phyloP scores from a whole-genome alignment of 768 basidiomycete species.

The Gloeopeniophorella convolvens region DNA sequence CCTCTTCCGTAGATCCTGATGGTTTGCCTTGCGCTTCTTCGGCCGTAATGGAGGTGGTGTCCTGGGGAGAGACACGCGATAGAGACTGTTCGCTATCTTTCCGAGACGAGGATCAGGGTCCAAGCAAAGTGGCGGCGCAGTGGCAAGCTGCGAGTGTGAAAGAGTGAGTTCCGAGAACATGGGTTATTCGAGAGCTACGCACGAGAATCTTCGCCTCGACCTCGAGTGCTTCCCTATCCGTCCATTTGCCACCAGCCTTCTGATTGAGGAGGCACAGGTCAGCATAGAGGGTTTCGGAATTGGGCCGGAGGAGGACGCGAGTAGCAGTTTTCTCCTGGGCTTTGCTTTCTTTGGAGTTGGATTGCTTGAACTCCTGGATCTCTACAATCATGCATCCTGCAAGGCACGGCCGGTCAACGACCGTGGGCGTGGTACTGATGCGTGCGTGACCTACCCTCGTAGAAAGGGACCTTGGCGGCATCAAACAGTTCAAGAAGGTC shows the following conservation, averaged over 20 bases:
- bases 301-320: slow-evolving; percentile 76
- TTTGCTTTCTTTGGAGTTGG: slow-evolving; percentile 50
- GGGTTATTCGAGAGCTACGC: slow-evolving; percentile 24
- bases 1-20: slow-evolving; percentile 61
- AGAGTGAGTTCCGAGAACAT: not conserved
- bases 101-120: slow-evolving; percentile 74
- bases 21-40: slow-evolving; percentile 63
- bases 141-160: slow-evolving; percentile 55
- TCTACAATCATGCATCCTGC: slow-evolving; percentile 84
- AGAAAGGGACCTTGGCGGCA: slow-evolving; percentile 65
- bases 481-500: slow-evolving; percentile 83
- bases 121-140: slow-evolving; percentile 68
- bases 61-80: slow-evolving; percentile 67
- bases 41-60: slow-evolving; percentile 52
- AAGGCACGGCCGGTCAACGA: not conserved
- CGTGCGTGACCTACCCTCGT: slow-evolving; percentile 56
- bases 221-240: slow-evolving; percentile 66
- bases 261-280: slow-evolving; percentile 69
- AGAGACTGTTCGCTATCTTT: slow-evolving; percentile 67
- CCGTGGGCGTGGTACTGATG: not conserved
- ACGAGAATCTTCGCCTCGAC: slow-evolving; percentile 72
- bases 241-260: slow-evolving; percentile 51
- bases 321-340: slow-evolving; percentile 30
- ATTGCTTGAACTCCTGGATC: slow-evolving; percentile 67
- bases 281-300: slow-evolving; percentile 69